Base-by-base conservation (phyloP, 2,329 filamentous ascomycete species). In the Pseudogymnoascus sp. region DNA sequence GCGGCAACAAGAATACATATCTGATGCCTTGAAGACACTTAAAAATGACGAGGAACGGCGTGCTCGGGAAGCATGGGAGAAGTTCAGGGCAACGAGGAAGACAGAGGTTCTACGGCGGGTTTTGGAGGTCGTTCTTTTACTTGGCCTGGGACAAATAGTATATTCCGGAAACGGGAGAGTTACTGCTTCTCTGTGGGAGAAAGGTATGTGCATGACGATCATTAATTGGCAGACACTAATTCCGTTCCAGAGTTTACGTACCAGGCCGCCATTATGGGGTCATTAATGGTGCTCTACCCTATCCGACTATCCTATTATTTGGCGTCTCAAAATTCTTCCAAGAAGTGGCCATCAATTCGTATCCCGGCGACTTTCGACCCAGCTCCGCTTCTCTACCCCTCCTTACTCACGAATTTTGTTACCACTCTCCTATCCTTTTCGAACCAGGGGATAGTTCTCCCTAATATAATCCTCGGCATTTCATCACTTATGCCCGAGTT, bases 301-400 rank as follows among this genome's bases (percentile, higher is more conserved):
- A 63, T 88, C 40, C 79, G 86, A 64, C 75, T 88, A n/a, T 70
- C 80, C 5, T 67, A 76, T 16, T 83, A 83, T 79, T 63, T 69
- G 21, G 67, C 66, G 12, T 67, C 69, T 21, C 61, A 65, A 26
- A 63, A 60, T 16, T 67, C 67, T 36, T 72, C 67, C 64, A 68
- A 69, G 62, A 63, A 47, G 14, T 67, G 68, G 26, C 64, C 70
- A 10, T 64, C 66, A 18, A 70, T 87, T 37, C 72, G 73, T 31
- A 78, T 96, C 39, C 91, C 92, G 0, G 78, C 85, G 3, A 81
- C 84, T n/a, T 96, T 97, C 75, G 93, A 97, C 71, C 93, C 92
- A 2, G 93, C 93, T 5, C 91, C 93, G 10, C 80, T 96, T n/a
- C 76, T 97, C 64, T 97, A 97, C 73, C 93, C 93, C 16, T 83